These are phyloP conservation scores for Akanthomyces uredinophilus DNA, from an alignment of 2,329 filamentous ascomycete genomes.

Conservation along the genomic window DNA sequence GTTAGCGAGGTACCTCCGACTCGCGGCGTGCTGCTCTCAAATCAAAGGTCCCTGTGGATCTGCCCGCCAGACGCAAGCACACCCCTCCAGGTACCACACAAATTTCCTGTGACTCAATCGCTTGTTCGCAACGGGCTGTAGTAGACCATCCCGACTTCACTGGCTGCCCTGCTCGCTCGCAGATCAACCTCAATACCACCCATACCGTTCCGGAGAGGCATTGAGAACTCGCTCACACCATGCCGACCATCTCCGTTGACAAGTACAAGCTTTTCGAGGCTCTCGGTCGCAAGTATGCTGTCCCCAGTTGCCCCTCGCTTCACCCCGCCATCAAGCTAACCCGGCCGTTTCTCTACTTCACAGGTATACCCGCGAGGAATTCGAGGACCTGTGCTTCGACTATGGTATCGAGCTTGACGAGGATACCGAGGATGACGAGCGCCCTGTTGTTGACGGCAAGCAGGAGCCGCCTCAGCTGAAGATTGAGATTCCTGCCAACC, in stretches of 20 bases:
- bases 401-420: conserved; percentile 98
- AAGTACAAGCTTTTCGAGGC: conserved; percentile 94
- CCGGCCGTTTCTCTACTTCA: conserved; percentile 1
- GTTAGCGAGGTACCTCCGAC: conserved; percentile 18
- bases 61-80: conserved; percentile 5
- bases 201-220: conserved; percentile 17
- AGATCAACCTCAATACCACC: not conserved
- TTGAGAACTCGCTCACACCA: conserved; percentile 37
- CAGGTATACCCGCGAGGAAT: conserved; percentile 87
- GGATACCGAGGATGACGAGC: conserved; percentile 74
- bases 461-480: conserved; percentile 90
- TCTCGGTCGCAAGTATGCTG: conserved; percentile 72
- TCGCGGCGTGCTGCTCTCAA: not conserved
- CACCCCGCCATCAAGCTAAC: conserved; percentile 19
- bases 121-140: conserved; percentile 5
- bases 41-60: conserved; percentile 9
- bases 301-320: conserved; percentile 17
- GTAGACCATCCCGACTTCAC: not conserved
- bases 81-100: conserved; percentile 19
- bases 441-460: conserved; percentile 68
- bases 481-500: conserved; percentile 96
- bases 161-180: not conserved
- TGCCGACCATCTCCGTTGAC: conserved; percentile 96
- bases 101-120: conserved; percentile 39
- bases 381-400: conserved; percentile 97